These are phyloP conservation scores for Hylodesmum podocarpum DNA, from an alignment of 306 rosid genomes.

Conservation along the genomic window DNA sequence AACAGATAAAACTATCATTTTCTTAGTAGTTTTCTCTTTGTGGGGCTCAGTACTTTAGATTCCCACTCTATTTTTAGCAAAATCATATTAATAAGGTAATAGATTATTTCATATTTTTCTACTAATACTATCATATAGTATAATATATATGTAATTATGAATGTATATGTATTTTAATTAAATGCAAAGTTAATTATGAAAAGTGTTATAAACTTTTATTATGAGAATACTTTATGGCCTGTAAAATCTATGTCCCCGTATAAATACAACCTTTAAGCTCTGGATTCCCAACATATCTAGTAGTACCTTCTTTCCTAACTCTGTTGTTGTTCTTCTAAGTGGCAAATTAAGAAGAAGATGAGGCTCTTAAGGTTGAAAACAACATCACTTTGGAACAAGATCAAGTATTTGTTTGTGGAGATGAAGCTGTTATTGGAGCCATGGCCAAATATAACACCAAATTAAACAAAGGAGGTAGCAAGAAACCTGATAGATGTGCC, in stretches of 20 bases:
- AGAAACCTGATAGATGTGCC: slow-evolving; percentile 26
- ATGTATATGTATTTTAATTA: no score
- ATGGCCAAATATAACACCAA: slow-evolving; percentile 34
- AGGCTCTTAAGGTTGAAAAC: slow-evolving; percentile 16
- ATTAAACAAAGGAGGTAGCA: slow-evolving; percentile 7
- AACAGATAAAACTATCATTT: not conserved
- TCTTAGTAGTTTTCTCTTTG: not conserved
- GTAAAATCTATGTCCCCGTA: slow-evolving; percentile 18
- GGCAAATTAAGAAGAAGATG: slow-evolving; percentile 15
- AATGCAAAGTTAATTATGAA: no score
- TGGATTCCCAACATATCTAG: not conserved
- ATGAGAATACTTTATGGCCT: not conserved
- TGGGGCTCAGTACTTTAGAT: not conserved
- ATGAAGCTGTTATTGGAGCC: slow-evolving; percentile 26
- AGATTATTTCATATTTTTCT: not conserved
- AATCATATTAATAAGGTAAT: not conserved
- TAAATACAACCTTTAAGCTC: slow-evolving; percentile 35
- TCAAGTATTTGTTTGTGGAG: slow-evolving; percentile 7
- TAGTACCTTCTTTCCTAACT: not conserved
- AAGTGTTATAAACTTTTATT: no score
- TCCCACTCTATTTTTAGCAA: not conserved
- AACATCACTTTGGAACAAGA: slow-evolving; percentile 16
- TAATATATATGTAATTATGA: not conserved
- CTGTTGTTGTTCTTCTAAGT: not conserved
- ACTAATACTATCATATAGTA: not conserved